Conservation (phyloP, 2,329 filamentous ascomycete species). For the Knufia fluminis region DNA sequence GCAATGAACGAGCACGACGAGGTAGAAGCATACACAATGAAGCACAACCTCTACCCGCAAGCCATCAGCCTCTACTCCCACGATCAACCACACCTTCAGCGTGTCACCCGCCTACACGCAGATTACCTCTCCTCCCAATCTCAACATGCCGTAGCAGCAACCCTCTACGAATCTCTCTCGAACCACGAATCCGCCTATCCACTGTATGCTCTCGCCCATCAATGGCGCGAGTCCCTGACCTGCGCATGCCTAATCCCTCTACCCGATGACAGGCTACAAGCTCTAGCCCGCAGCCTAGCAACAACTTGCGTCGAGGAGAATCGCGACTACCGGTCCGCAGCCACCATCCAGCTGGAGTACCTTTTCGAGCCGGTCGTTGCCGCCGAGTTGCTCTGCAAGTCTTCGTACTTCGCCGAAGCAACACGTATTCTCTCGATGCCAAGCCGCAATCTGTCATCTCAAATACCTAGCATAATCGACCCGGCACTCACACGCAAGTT, state of each 20-base stretch:
- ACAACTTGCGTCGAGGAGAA: constrained; percentile 67
- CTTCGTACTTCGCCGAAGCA: constrained; percentile 81
- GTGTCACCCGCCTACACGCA: constrained; percentile 71
- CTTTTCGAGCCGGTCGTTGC: constrained; percentile 62
- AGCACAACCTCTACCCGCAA: constrained; percentile 68
- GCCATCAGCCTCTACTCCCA: constrained; percentile 80
- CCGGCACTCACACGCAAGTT: constrained; percentile 70
- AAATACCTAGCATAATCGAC: constrained; percentile 65
- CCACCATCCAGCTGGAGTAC: constrained; percentile 72
- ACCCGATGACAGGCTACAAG: constrained; percentile 48
- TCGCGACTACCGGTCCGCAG: constrained; percentile 74
- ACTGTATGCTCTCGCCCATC: constrained; percentile 73
- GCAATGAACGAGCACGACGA: constrained; percentile 67
- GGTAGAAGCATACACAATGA: constrained; percentile 65
- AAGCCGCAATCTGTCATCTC: constrained; percentile 41
- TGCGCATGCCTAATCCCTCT: constrained; percentile 62
- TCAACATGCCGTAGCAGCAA: constrained; percentile 73
- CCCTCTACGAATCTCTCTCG: constrained; percentile 76
- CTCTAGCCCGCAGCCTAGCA: constrained; percentile 65
- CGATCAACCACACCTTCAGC: constrained; percentile 54
- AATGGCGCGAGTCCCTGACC: constrained; percentile 87
- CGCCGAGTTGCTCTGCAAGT: constrained; percentile 72
- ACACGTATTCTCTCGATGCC: constrained; percentile 62
- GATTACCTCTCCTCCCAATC: constrained; percentile 65
- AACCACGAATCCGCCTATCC: constrained; percentile 66